A percentile compares a stretch with the other conserved stretches of the same genome.
These are phyloP conservation scores for Epichloe hybrida DNA, from an alignment of 2,329 filamentous ascomycete species.

Conservation along the genomic window DNA sequence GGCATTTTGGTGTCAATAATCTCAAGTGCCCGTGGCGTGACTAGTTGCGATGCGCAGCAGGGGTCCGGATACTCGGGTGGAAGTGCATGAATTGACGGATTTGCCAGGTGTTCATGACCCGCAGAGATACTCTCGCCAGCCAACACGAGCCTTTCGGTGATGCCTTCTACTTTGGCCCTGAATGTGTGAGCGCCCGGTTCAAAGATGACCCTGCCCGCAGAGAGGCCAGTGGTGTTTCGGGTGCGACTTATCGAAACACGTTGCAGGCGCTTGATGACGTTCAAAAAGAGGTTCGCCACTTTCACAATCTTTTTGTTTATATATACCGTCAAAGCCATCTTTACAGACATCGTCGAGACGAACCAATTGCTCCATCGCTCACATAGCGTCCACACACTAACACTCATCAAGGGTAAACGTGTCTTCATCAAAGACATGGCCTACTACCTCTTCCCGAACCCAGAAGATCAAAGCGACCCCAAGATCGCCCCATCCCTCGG, in stretches of 20 bases:
- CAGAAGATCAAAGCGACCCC: constrained; percentile 43
- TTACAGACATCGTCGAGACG: too few relatives aligned
- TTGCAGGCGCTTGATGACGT: constrained; percentile 62
- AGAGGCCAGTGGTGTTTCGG: constrained; percentile 48
- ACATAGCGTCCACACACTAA: too few relatives aligned
- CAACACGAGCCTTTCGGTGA: constrained; percentile 95
- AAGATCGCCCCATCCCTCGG: constrained; percentile 70
- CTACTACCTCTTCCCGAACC: constrained; percentile 75
- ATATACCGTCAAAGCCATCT: background rate
- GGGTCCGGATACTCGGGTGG: background rate
- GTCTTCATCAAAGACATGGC: constrained; percentile 98
- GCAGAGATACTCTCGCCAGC: constrained; percentile 65
- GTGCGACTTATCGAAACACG: constrained; percentile 63
- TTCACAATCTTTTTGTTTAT: background rate
- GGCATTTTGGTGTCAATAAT: background rate
- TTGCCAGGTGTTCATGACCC: constrained; percentile 85
- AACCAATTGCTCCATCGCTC: background rate
- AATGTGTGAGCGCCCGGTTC: constrained; percentile 68
- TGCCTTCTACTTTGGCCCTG: constrained; percentile 90
- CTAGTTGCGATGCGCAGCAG: background rate
- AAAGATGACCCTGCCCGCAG: constrained; percentile 48
- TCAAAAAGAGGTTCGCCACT: constrained; percentile 52
- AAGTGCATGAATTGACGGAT: background rate
- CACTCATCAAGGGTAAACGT: constrained; percentile 56
- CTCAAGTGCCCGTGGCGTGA: background rate